Base-by-base conservation (phyloP, 2,329 filamentous ascomycete genomes). In the Xylariales sp. region DNA sequence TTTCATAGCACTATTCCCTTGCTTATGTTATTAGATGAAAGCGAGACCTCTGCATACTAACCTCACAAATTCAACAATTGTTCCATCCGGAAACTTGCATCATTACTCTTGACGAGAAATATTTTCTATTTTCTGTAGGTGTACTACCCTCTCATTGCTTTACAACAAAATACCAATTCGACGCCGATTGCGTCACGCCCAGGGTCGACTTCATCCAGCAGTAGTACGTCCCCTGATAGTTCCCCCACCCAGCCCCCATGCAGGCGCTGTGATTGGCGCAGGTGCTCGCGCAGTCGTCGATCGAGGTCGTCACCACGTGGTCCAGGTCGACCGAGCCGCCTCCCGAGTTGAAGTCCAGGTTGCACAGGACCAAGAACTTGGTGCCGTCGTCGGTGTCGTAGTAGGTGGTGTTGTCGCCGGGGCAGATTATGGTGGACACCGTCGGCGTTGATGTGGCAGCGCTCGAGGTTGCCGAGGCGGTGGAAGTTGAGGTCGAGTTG, bases 121-220 rank as follows among this genome's bases (percentile, higher is more conserved):
- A n/a, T n/a, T n/a, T n/a, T n/a, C n/a, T n/a, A n/a, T n/a, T n/a
- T n/a, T 18, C 17, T 14, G 24, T 10, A 27, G 24, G 24, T 10
- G n/a, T 10, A n/a, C 24, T 27, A 30, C 28, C 20, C 17, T 10
- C 6, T 28, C 37, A 43, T 37, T 59, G 45, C 41, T 49, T 50
- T 7, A 62, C 48, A 2, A 44, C 51, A 40, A 62, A 59, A 28
- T 54, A 54, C 60, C 61, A 64, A 18, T 41, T 40, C 6, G 32
- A 17, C 7, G 54, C 52, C 28, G 20, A 16, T 8, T 60, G 52
- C 2, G 51, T 43, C 5, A 29, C 28, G 6, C 56, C 61, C 4
- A 63, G 40, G 6, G 38, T 35, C 19, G 54, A 55, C 52, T 66
- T 64, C 34, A 65, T 43, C 53, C 55, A 66, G 45, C 62, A 66